These are phyloP conservation scores for Ophiostoma tasmaniense DNA, from an alignment of 2,329 filamentous ascomycete genomes.

Conservation along the genomic window DNA sequence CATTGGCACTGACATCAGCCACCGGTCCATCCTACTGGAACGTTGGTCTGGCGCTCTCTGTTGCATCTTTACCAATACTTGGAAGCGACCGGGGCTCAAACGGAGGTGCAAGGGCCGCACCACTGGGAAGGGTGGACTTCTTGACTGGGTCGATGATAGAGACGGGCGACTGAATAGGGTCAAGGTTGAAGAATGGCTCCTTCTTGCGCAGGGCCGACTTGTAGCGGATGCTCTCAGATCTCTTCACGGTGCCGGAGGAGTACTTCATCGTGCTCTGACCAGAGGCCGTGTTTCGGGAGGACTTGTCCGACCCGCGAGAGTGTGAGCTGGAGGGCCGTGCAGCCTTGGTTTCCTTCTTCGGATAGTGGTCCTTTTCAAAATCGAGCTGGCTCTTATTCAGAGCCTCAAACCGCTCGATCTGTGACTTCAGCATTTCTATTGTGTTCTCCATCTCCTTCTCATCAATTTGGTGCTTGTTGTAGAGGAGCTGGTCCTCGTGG, in stretches of 20 bases:
- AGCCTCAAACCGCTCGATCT: constrained; percentile 37
- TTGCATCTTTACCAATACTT: neutral
- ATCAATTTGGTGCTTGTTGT: constrained; percentile 56
- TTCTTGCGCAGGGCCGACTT: constrained; percentile 19
- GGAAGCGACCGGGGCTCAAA: constrained; percentile 35
- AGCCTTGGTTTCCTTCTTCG: constrained; percentile 24
- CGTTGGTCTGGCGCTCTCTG: neutral
- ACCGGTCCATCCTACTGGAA: constrained; percentile 14
- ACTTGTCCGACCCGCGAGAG: neutral
- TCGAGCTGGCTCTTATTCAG: constrained; percentile 37
- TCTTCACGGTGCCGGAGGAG: constrained; percentile 14
- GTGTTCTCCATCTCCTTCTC: constrained; percentile 42
- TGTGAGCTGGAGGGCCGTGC: constrained; percentile 23
- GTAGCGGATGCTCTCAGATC: constrained; percentile 18
- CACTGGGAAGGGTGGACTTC: constrained; percentile 35
- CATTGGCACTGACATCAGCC: neutral
- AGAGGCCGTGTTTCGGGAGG: constrained; percentile 4
- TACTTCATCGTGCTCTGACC: constrained; percentile 11
- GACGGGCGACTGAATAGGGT: constrained; percentile 26
- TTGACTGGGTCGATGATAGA: constrained; percentile 25
- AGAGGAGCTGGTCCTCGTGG: constrained; percentile 49
- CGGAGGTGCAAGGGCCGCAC: constrained; percentile 40
- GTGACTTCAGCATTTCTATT: constrained; percentile 33
- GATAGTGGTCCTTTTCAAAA: constrained; percentile 38
- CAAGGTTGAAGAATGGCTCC: constrained; percentile 22